Base-by-base conservation (phyloP, 306 rosid species). In the Cucumis hystrix region DNA sequence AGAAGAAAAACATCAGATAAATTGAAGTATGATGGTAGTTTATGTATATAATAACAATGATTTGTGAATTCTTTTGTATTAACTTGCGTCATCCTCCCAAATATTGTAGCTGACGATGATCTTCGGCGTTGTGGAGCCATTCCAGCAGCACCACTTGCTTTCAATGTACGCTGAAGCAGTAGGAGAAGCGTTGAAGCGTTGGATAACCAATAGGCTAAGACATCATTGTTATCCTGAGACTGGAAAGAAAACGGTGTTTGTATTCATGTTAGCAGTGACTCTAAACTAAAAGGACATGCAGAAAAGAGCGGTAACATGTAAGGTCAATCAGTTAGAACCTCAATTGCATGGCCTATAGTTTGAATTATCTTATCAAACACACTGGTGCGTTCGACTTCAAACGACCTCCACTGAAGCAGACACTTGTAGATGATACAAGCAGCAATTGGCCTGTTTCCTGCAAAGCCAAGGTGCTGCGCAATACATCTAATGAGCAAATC, bases 81-180 rank as follows among this genome's bases (percentile, higher is more conserved):
- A 89, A 92, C 99, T 83, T 96, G 99, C 80, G 99, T 92, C 98
- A 96, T 93, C 89, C 98, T 96, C 83, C 99, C 99, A 81, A 96
- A 96, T 74, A 96, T 85, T 64, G 99, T 87, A 60, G 99, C 90
- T 45, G 99, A 89, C 28, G 98, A 65, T 49, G 97, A 84, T 83
- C 99, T 87, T 73, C 99, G 93, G 68, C 99, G 90, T 51, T 92
- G 99, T 69, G 99, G 99, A 76, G 99, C 93, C 91, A 96, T 83
- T 93, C 96, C 91, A 80, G 99, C 99, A 37, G 99, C 99, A 77
- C 99, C 99, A 82, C 87, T 96, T 78, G 98, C 99, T 83, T 96
- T 96, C 55, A 96, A 93, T 10, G 99, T 96, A 80, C 94, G 99
- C 85, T 96, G 99, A 79, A 96, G 99, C 66, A 96, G 89, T 83